These are phyloP conservation scores for Termitomyces sp. DNA, from an alignment of 768 basidiomycete genomes.

Conservation along the genomic window DNA sequence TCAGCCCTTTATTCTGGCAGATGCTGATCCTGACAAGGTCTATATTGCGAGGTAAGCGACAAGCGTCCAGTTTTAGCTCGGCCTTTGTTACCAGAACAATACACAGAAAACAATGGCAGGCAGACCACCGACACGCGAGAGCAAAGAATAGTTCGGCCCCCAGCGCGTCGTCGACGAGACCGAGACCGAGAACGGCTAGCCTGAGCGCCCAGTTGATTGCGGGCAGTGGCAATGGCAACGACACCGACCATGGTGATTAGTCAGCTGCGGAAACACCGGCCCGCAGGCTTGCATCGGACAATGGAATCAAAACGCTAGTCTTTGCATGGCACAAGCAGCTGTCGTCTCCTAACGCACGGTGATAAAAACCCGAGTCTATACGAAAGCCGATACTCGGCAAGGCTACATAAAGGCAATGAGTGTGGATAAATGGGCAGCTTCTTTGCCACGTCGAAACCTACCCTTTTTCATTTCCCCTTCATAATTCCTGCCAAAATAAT, in stretches of 20 bases:
- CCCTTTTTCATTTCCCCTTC: conserved; percentile 8
- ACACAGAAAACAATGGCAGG: not conserved
- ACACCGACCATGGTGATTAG: not conserved
- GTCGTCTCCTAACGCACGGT: not conserved
- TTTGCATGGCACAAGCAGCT: not conserved
- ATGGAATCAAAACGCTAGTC: not conserved
- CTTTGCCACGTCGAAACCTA: conserved; percentile 5
- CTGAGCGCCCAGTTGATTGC: too few relatives aligned
- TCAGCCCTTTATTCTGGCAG: not conserved
- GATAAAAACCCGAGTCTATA: not conserved
- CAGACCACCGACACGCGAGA: not conserved
- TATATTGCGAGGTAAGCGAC: too few relatives aligned
- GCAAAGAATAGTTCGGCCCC: not conserved
- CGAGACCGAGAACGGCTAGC: too few relatives aligned
- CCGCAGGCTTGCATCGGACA: not conserved
- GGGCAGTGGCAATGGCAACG: not conserved
- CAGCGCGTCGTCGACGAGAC: not conserved
- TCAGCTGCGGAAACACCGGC: conserved; percentile 5
- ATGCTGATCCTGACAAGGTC: too few relatives aligned
- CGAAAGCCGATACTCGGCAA: not conserved
- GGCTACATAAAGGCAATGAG: not conserved
- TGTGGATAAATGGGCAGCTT: not conserved
- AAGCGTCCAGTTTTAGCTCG: not conserved
- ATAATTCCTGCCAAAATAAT: conserved; percentile 5
- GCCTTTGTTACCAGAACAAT: not conserved